Evolutionary conservation across 2,329 filamentous ascomycete species (phyloP).

Genomic region (Curvularia eragrostidis): DNA sequence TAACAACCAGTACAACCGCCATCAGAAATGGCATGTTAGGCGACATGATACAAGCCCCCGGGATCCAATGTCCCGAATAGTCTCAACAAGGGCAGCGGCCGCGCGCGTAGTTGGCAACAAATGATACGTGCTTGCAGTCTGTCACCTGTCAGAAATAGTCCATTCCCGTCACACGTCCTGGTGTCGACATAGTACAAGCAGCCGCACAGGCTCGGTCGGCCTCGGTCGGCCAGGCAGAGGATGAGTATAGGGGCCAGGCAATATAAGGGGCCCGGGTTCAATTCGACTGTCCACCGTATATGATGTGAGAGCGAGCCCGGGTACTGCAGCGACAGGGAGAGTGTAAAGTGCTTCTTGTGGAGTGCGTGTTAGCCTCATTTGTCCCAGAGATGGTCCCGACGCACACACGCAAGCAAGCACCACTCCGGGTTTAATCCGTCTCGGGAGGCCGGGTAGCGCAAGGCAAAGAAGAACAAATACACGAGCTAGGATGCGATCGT

Average conservation of each 20-base stretch:
- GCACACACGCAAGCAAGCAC: slow-evolving; percentile 12
- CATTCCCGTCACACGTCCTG: not conserved
- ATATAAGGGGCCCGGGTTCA: not conserved
- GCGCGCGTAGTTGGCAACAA: not conserved
- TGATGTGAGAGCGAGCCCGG: slow-evolving; percentile 13
- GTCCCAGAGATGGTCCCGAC: slow-evolving; percentile 17
- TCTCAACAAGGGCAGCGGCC: not conserved
- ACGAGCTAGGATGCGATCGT: not conserved
- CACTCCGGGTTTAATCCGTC: slow-evolving; percentile 16
- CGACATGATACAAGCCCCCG: slow-evolving; percentile 1
- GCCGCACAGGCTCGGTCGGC: not conserved
- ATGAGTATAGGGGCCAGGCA: not conserved
- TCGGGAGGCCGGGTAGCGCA: slow-evolving; percentile 15
- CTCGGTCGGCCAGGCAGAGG: not conserved
- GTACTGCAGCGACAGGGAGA: slow-evolving; percentile 5
- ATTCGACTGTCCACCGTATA: slow-evolving; percentile 2
- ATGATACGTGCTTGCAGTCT: not conserved
- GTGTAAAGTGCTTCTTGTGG: slow-evolving; percentile 16
- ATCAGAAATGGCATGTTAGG: slow-evolving; percentile 2
- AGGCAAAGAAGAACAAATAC: slow-evolving; percentile 15
- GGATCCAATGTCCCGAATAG: slow-evolving; percentile 2
- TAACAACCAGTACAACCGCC: not conserved
- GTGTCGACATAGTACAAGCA: not conserved
- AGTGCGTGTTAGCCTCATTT: slow-evolving; percentile 23
- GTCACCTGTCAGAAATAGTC: not conserved